Evolutionary conservation across 352 stramenopile genomes (phyloP), one percentile per base, ranked within the genome.

Genomic region (Thalassiosira pacifica): DNA sequence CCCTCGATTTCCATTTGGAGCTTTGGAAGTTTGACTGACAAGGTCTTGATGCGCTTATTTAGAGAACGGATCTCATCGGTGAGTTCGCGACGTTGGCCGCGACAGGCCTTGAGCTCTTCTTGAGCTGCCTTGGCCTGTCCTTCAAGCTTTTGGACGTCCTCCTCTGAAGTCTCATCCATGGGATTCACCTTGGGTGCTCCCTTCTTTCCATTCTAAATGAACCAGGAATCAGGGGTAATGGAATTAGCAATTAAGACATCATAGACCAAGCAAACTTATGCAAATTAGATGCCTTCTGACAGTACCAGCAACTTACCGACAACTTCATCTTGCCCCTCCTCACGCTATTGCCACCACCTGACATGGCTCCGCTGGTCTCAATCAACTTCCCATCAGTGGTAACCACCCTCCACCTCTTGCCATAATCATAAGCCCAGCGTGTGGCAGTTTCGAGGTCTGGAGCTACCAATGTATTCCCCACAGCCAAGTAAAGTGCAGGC

Each of bases 351-450:
- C 98, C 98, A 88, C 98, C 98, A 70, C 98, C 98, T 3, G 97
- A 97, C 98, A 99, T 99, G 6, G 98, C 98, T 67, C 98, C 98
- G n/a, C 96, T 98, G 48, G 97, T 97, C 66, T 99, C 98, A 42
- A 99, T 99, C 0, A 99, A 84, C 80, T 99, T 96, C 6, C 98
- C 98, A 70, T 98, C 95, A 1, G 98, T 73, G 2, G 98, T 99
- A n/a, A 99, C 98, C 18, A 99, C 97, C 72, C 98, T 96, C 90
- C 97, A 98, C 8, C 93, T 65, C 57, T 91, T 95, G 6, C 81
- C 86, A 72, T 82, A 95, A 60, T 98, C 96, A 64, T 95, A 97
- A 19, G 97, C 97, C 94, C 98, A 97, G 93, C 40, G 96, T 93
- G 89, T 98, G 86, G 85, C 92, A 10, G 90, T 93, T 55, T 99